Conservation (phyloP, 257 asterid species). For the Solanum rostratum region DNA sequence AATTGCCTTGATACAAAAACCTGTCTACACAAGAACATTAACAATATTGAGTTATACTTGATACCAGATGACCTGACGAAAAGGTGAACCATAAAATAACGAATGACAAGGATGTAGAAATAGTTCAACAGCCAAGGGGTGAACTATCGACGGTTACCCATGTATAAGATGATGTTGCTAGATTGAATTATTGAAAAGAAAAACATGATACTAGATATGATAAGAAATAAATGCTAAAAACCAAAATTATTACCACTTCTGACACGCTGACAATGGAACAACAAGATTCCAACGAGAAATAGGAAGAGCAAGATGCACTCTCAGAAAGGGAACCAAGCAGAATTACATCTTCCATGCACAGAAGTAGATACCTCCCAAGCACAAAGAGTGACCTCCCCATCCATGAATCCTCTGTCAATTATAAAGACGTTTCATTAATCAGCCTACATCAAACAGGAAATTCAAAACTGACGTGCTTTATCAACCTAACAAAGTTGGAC, state of each 20-base stretch:
- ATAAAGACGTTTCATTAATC: not conserved
- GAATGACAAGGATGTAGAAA: not conserved
- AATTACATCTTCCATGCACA: slow-evolving; percentile 34
- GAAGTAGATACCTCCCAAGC: slow-evolving; percentile 28
- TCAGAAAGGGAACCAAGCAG: slow-evolving; percentile 21
- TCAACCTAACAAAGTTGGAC: not conserved
- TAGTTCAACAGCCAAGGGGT: not conserved
- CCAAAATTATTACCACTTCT: slow-evolving; percentile 24
- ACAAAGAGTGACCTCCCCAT: slow-evolving; percentile 33
- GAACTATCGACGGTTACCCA: not conserved
- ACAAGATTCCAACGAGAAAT: slow-evolving; percentile 23
- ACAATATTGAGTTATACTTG: not conserved
- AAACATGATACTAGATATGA: not conserved
- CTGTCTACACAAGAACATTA: not conserved
- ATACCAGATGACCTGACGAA: not conserved
- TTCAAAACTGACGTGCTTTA: not conserved
- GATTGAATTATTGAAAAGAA: not conserved
- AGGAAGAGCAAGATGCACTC: slow-evolving; percentile 16
- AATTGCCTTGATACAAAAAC: not conserved
- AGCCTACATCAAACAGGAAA: not conserved
- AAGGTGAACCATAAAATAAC: not conserved
- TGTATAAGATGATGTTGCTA: not conserved
- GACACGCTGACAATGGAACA: slow-evolving; percentile 25
- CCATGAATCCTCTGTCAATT: slow-evolving; percentile 23
- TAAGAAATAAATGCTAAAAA: not conserved